A percentile compares a stretch with the other conserved stretches of the same genome.
These are phyloP conservation scores for Lasiosphaeria ovina DNA, from an alignment of 495 filamentous ascomycete species.

Conservation along the genomic window DNA sequence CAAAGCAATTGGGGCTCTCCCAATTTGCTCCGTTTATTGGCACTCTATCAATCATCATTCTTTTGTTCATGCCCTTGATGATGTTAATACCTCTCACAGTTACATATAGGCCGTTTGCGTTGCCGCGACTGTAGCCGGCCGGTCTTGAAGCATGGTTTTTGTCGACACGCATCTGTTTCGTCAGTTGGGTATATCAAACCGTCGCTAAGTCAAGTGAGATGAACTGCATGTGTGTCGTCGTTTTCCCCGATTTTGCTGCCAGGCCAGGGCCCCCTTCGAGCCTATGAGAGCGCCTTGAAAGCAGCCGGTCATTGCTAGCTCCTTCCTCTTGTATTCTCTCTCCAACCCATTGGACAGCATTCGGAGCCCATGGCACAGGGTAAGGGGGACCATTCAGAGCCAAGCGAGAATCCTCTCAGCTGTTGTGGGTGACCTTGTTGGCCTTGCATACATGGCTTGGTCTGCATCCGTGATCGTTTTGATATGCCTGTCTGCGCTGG, in stretches of 20 bases:
- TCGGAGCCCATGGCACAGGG: conserved; percentile 9
- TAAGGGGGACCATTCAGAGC: conserved; percentile 2
- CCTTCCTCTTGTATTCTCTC: conserved; percentile 4
- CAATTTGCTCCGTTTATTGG: conserved; percentile 26
- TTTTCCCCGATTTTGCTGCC: conserved; percentile 13
- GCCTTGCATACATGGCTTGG: conserved; percentile 40
- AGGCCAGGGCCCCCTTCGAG: conserved; percentile 9
- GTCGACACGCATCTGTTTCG: conserved; percentile 15
- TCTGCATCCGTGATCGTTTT: conserved; percentile 15
- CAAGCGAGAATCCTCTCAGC: conserved; percentile 11
- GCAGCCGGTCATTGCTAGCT: conserved; percentile 11
- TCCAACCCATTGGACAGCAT: conserved; percentile 18
- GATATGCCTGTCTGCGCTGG: conserved; percentile 17
- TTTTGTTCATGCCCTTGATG: conserved; percentile 7
- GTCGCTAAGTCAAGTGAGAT: conserved; percentile 41
- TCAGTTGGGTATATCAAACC: conserved; percentile 21
- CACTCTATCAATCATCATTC: conserved; percentile 26
- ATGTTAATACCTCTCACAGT: conserved; percentile 11
- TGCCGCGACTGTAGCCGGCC: conserved; percentile 14
- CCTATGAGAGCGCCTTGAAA: conserved; percentile 17
- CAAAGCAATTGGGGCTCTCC: conserved; percentile 30
- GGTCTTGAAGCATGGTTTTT: conserved; percentile 10
- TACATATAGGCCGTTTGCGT: conserved; percentile 13
- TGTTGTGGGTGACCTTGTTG: conserved; percentile 33
- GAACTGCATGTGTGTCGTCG: conserved; percentile 37